Evolutionary conservation across 2,329 filamentous ascomycete species (phyloP), one percentile per base, ranked within the genome.

Genomic region (Aspergillus fumigatiaffinis): DNA sequence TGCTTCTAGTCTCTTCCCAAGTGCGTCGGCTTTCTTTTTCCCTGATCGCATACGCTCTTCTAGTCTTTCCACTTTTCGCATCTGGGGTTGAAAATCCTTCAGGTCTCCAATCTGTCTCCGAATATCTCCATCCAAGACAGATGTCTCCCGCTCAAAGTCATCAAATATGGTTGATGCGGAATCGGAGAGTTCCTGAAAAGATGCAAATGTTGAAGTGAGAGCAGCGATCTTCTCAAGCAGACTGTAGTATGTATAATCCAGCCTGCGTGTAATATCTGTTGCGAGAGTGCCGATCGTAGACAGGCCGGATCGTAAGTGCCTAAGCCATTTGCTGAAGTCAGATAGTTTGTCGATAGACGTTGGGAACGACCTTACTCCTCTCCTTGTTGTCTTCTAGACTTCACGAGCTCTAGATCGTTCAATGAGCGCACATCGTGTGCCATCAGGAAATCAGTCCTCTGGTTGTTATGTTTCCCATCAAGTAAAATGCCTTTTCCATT

Each of bases 351-450:
- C 5, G 4, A 44, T 26, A 41, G 26, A 2, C 23, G 7, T 4
- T 51, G 20, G 50, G 87, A 12, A 48, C 3, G 8, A 86, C 9
- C 87, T 71, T 85, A 92, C 70, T 86, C 85, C 66, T 92, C 90
- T 57, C 87, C 85, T 69, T 87, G 85, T 73, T 90, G 91, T 88
- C 93, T 94, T 52, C 79, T 79, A 68, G 90, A 85, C 53, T 60
- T 72, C 35, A 71, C 64, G 52, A 64, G 64, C 46, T 71, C 70
- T 50, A 78, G 60, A 54, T 77, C 73, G 25, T 66, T 68, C 66
- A 66, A 65, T 4, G 68, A 73, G 26, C 65, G 62, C 38, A 72
- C 65, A 44, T 72, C 72, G 44, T 64, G 67, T 50, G 63, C 61
- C 49, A 60, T 64, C 29, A 72, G 65, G 50, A 63, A 61, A n/a